Evolutionary conservation across 2,329 filamentous ascomycete genomes (phyloP).

Genomic region (Fusarium virguliforme): DNA sequence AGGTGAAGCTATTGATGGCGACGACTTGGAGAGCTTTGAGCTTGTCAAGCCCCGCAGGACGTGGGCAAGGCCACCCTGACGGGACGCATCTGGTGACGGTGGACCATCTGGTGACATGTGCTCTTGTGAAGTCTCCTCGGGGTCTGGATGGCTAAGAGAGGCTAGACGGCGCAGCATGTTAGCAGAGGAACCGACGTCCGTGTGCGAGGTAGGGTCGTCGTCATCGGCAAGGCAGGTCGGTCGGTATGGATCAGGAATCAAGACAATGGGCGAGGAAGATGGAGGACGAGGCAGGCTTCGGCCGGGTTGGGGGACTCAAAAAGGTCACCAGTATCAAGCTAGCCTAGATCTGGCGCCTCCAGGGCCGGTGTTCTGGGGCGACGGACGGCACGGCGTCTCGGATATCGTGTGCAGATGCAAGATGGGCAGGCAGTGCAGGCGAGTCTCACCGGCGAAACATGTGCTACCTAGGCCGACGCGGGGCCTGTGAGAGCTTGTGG

Average conservation of each 20-base stretch:
- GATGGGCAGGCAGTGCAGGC: slow-evolving; percentile 43
- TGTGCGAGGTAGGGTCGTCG: slow-evolving; percentile 40
- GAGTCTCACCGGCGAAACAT: slow-evolving; percentile 53
- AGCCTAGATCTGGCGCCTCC: slow-evolving; percentile 24
- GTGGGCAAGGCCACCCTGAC: slow-evolving; percentile 71
- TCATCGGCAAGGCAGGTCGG: slow-evolving; percentile 48
- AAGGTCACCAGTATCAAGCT: slow-evolving; percentile 26
- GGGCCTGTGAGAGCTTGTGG: slow-evolving; percentile 36
- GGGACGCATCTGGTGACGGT: slow-evolving; percentile 70
- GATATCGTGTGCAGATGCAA: slow-evolving; percentile 40
- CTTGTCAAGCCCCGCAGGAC: slow-evolving; percentile 76
- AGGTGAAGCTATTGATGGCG: slow-evolving; percentile 62
- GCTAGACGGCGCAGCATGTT: slow-evolving; percentile 53
- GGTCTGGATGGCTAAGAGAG: slow-evolving; percentile 48
- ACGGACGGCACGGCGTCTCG: slow-evolving; percentile 42
- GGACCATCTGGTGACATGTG: slow-evolving; percentile 76
- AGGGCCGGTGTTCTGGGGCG: slow-evolving; percentile 42
- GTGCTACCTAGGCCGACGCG: slow-evolving; percentile 48
- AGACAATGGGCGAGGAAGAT: slow-evolving; percentile 29
- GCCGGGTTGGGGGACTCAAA: slow-evolving; percentile 21
- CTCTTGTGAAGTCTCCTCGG: slow-evolving; percentile 56
- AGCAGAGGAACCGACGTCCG: slow-evolving; percentile 48
- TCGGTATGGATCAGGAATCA: slow-evolving; percentile 37
- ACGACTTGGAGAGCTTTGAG: slow-evolving; percentile 69
- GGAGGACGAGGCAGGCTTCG: slow-evolving; percentile 28